Percentiles rank a stretch among this genome's conserved stretches.
phyloP scores from a whole-genome alignment of 2,329 filamentous ascomycete species.

The Alternaria brassicicola region DNA sequence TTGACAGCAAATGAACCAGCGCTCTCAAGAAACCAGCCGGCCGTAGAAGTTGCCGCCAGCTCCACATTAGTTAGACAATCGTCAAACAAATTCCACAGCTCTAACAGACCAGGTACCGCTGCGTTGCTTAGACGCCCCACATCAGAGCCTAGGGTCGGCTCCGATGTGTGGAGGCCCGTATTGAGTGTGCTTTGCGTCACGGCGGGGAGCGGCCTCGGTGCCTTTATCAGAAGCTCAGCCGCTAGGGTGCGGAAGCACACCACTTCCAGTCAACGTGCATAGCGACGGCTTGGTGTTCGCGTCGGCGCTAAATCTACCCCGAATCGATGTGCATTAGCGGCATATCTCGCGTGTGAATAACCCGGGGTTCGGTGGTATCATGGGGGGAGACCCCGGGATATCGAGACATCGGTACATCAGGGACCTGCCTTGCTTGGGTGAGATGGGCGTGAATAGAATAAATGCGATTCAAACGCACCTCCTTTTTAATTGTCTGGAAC shows the following conservation, averaged over 20 bases:
- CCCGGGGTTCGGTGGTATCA: constrained; percentile 15
- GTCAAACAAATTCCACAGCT: not conserved
- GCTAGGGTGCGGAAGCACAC: constrained; percentile 10
- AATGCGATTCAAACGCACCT: not conserved
- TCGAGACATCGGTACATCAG: constrained; percentile 3
- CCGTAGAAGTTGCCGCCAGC: not conserved
- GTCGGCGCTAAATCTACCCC: constrained; percentile 6
- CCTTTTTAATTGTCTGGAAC: not conserved
- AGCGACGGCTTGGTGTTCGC: constrained; percentile 15
- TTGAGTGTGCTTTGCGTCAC: constrained; percentile 9
- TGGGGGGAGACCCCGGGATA: constrained; percentile 3
- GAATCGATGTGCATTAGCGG: constrained; percentile 3
- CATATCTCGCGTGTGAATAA: constrained; percentile 23
- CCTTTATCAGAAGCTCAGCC: constrained; percentile 15
- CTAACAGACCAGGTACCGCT: constrained; percentile 3
- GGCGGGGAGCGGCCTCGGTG: constrained; percentile 9
- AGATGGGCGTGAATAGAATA: not conserved
- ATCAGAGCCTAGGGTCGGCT: not conserved
- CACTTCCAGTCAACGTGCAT: constrained; percentile 7
- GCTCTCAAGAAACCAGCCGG: not conserved
- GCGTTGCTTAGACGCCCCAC: constrained; percentile 3
- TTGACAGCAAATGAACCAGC: constrained; percentile 11
- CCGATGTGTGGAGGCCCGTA: constrained; percentile 13
- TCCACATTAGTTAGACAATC: constrained; percentile 2
- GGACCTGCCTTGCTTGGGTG: constrained; percentile 1